Base-by-base conservation (phyloP, 305 asterid genomes). In the Withania somnifera region DNA sequence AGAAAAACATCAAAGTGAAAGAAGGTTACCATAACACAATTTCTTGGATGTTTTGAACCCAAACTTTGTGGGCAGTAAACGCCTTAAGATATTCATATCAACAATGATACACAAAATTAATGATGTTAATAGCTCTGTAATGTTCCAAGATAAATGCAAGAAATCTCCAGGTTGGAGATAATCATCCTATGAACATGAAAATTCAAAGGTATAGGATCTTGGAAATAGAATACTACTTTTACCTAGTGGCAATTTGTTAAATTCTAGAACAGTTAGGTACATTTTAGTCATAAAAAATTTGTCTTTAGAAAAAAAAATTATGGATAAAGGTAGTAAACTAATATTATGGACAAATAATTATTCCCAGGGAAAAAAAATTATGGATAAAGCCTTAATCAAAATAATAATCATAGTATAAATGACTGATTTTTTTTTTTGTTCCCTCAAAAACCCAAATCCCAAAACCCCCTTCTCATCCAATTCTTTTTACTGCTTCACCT, bases 21-120 rank as follows among this genome's bases (percentile, higher is more conserved):
- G 82, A 57, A 56, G 20, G 66, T 79, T 84, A 92, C 94, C 96
- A 89, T 83, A 51, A 82, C 79, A 83, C 0, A 81, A 69, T 45
- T 53, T 69, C 2, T 36, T 36, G 58, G 76, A 24, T 17, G 11
- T 47, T 53, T 40, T 79, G 71, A 36, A 66, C 19, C 63, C 56
- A 53, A 11, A 28, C 4, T 30, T 79, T n/a, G 28, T 53, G 45
- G 83, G 76, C 66, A 79, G 38, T 4, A 83, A 54, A 22, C 75
- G 81, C 69, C 77, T 83, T 76, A 83, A 40, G 34, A 83, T 45
- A 60, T 79, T 79, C 86, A 83, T 83, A 4, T 32, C 51, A 50
- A 53, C 2, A 71, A 10, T 52, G 60, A 38, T 26, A 45, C 20
- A 40, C 14, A 63, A 15, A 79, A 26, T 15, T 28, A 40, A 30